Conservation (phyloP, 2,329 filamentous ascomycete species). For the Fusarium sacchari region DNA sequence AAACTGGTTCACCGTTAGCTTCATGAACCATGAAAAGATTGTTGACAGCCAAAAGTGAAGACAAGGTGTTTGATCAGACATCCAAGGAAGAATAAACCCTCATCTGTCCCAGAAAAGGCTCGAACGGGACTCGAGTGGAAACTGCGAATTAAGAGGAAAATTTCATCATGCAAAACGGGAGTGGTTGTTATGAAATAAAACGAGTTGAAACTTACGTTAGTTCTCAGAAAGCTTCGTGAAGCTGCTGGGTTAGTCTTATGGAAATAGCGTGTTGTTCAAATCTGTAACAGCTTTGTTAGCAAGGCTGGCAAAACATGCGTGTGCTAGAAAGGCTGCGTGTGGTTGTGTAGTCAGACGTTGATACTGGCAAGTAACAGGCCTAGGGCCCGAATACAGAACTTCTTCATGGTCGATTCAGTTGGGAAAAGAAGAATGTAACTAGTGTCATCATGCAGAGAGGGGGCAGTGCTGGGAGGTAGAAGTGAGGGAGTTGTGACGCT, state of each 20-base stretch:
- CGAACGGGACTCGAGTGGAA: slow-evolving; percentile 80
- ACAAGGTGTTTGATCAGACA: slow-evolving; percentile 67
- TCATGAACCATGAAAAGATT: background rate
- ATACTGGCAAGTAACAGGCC: slow-evolving; percentile 94
- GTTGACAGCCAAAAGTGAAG: slow-evolving; percentile 21
- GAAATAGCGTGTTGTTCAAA: slow-evolving; percentile 5
- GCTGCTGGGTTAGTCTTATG: slow-evolving; percentile 18
- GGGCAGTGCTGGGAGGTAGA: slow-evolving; percentile 27
- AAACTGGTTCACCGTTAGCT: slow-evolving; percentile 40
- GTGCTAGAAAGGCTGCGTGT: slow-evolving; percentile 12
- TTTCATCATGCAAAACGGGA: slow-evolving; percentile 71
- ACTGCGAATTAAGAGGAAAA: slow-evolving; percentile 83
- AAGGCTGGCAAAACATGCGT: slow-evolving; percentile 10
- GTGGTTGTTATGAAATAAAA: slow-evolving; percentile 1
- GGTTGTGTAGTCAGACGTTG: slow-evolving; percentile 71
- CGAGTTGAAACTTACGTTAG: slow-evolving; percentile 31
- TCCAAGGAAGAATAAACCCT: slow-evolving; percentile 79
- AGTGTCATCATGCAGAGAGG: slow-evolving; percentile 75
- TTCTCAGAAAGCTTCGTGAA: background rate
- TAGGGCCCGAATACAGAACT: slow-evolving; percentile 71
- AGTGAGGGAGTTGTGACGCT: slow-evolving; percentile 30
- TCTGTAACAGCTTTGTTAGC: slow-evolving; percentile 39
- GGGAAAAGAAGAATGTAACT: slow-evolving; percentile 83
- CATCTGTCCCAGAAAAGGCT: slow-evolving; percentile 76
- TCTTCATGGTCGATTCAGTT: slow-evolving; percentile 90